Percentiles rank a stretch among this genome's conserved stretches.
phyloP scores from a whole-genome alignment of 2,329 filamentous ascomycete species.

The Xylaria sp. region DNA sequence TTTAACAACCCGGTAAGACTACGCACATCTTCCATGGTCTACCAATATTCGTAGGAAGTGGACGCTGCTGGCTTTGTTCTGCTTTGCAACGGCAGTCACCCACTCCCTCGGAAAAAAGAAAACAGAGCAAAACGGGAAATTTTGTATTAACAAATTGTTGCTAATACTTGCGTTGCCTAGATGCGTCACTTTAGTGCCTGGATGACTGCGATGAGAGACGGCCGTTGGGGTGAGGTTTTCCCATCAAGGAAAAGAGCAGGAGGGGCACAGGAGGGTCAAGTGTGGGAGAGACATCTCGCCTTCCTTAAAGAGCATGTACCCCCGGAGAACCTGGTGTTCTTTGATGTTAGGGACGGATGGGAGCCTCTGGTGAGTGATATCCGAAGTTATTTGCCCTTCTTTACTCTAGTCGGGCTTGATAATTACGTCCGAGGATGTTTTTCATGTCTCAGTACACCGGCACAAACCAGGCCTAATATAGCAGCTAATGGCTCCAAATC shows the following conservation, averaged over 20 bases:
- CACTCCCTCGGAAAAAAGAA: not conserved
- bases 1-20: constrained; percentile 27
- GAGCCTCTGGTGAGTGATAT: constrained; percentile 23
- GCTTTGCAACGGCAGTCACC: not conserved
- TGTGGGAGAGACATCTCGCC: constrained; percentile 35
- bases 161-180: constrained; percentile 15
- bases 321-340: constrained; percentile 34
- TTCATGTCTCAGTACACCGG: not conserved
- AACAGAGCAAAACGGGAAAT: too few relatives aligned
- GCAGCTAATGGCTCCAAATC: not conserved
- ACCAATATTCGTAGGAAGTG: not conserved
- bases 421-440: not conserved
- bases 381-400: too few relatives aligned
- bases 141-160: not conserved
- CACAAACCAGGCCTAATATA: not conserved
- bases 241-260: constrained; percentile 18
- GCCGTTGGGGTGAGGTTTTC: constrained; percentile 34
- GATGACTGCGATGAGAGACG: constrained; percentile 25
- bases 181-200: constrained; percentile 32
- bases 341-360: constrained; percentile 36
- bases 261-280: constrained; percentile 16
- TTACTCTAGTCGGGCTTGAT: not conserved
- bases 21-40: not conserved
- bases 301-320: constrained; percentile 33
- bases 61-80: not conserved